Evolutionary conservation across 805 yeast genomes (phyloP), one percentile per base, ranked within the genome.

Genomic region (Ogataea paraovalis): DNA sequence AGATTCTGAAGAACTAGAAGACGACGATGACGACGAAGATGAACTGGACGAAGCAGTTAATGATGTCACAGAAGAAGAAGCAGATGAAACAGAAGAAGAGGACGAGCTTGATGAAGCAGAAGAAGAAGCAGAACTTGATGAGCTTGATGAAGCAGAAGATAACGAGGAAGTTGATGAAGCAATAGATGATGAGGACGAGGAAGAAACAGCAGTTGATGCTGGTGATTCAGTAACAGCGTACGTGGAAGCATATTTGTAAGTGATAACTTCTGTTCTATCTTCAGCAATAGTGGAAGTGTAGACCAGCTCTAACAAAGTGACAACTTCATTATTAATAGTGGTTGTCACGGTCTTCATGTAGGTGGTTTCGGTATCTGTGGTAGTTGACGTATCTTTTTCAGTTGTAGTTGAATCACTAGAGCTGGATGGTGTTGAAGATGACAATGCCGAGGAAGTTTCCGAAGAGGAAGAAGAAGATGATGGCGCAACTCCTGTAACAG

Each of bases 231-330:
- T 40, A 13, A 25, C 46, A n/a, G 39, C 19, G 25, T 40, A 44
- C 6, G 61, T 50, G 4, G 58, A 46, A 6, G 42, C 46, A 43
- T 50, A 53, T 8, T 50, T 51, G 42, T 47, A 53, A 27, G 54
- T 47, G 21, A 61, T 46, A 12, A 58, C 62, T 18, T 43, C 46
- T 13, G 61, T 58, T 30, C 41, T 39, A 16, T 50, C 64, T 2
- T 58, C 47, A 8, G 48, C 53, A n/a, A 53, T 42, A 13, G 61
- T 55, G 9, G 68, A 62, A 43, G 70, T 66, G 45, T 59, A 57
- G 6, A 65, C 59, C 21, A 56, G 43, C 52, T 51, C 55, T 37
- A 58, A 38, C 48, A 56, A 42, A 23, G 64, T 59, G 37, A 46
- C 45, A 21, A 50, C 57, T 16, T 52, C 39, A 19, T 53, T 55